Conservation (phyloP, 2,329 filamentous ascomycete genomes). For the Purpureocillium lavendulum region DNA sequence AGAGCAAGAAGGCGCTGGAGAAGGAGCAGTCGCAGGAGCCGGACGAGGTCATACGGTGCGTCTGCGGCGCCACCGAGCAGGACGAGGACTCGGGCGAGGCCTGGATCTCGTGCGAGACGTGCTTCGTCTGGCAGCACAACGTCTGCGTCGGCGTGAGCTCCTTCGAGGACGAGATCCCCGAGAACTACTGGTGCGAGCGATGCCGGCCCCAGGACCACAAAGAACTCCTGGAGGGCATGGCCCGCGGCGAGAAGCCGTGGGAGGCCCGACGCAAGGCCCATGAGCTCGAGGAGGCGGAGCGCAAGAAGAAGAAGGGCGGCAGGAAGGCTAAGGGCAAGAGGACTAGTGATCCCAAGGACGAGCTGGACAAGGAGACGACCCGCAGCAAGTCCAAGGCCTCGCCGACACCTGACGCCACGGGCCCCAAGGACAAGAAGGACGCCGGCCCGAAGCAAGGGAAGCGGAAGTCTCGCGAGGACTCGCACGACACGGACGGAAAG, state of each 20-base stretch:
- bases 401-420: conserved; percentile 27
- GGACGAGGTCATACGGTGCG: conserved; percentile 78
- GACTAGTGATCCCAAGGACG: conserved; percentile 56
- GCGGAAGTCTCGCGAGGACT: conserved; percentile 49
- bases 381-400: conserved; percentile 27
- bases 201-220: conserved; percentile 80
- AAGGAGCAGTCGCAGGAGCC: conserved; percentile 47
- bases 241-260: conserved; percentile 80
- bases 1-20: conserved; percentile 54
- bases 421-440: conserved; percentile 40
- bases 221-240: conserved; percentile 69
- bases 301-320: conserved; percentile 48
- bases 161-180: conserved; percentile 69
- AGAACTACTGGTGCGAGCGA: conserved; percentile 86
- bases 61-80: conserved; percentile 81
- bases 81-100: conserved; percentile 80
- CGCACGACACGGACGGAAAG: conserved; percentile 43
- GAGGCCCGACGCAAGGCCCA: conserved; percentile 57
- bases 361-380: conserved; percentile 38
- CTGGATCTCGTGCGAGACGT: conserved; percentile 94
- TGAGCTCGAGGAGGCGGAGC: conserved; percentile 54
- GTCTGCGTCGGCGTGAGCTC: conserved; percentile 83
- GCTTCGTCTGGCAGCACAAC: conserved; percentile 94
- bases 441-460: conserved; percentile 36
- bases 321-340: conserved; percentile 59